A percentile compares a stretch with the other conserved stretches of the same genome.
phyloP scores from a whole-genome alignment of 306 rosid genomes.

The Vachellia collinsii region DNA sequence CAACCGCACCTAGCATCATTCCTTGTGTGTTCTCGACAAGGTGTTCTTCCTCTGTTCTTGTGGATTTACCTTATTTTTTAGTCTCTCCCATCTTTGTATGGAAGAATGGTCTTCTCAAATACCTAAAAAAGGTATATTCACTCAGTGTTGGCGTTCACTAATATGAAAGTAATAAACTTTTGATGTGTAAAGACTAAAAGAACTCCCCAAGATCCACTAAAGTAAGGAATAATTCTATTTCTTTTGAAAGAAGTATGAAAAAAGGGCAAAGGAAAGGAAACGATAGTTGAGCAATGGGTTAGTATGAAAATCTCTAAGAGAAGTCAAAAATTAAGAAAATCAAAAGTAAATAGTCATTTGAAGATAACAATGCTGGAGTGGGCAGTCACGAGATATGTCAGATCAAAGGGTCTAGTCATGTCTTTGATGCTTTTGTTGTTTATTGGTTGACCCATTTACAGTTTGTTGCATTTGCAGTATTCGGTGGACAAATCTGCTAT shows the following conservation, averaged over 20 bases:
- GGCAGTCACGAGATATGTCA: background rate
- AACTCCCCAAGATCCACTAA: constrained; percentile 4
- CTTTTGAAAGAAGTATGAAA: constrained; percentile 19
- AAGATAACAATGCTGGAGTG: constrained; percentile 8
- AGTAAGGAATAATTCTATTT: constrained; percentile 27
- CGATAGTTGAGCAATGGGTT: background rate
- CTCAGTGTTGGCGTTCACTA: constrained; percentile 21
- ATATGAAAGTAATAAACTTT: constrained; percentile 5
- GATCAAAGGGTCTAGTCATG: constrained; percentile 23
- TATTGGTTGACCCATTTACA: no score
- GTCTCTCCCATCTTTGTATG: constrained; percentile 13
- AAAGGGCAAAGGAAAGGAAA: constrained; percentile 16
- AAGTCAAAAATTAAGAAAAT: background rate
- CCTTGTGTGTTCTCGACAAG: no score
- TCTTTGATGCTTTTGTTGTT: no score
- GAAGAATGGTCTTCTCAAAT: background rate
- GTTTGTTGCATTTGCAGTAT: no score
- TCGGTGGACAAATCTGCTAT: no score
- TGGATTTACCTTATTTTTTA: constrained; percentile 12
- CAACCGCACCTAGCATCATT: no score
- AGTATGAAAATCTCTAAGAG: background rate
- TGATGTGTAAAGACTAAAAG: constrained; percentile 20
- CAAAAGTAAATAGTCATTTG: background rate
- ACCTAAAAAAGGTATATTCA: constrained; percentile 5
- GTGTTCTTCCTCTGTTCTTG: no score